phyloP scores from a whole-genome alignment of 2,329 filamentous ascomycete genomes.

The Rutstroemia sydowiana region DNA sequence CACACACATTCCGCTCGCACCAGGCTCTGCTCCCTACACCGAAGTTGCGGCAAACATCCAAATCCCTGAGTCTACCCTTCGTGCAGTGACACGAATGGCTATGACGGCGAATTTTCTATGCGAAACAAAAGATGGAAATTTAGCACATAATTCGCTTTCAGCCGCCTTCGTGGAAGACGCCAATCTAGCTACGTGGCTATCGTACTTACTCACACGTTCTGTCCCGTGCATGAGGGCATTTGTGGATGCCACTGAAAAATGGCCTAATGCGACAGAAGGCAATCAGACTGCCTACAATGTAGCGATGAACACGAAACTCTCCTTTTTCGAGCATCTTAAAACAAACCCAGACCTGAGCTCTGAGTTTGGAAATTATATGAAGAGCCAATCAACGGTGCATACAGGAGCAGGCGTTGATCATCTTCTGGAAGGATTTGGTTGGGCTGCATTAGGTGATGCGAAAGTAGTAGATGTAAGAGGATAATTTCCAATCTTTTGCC shows the following conservation, averaged over 20 bases:
- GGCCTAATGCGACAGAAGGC: conserved; percentile 23
- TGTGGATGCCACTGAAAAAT: conserved; percentile 26
- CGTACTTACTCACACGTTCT: conserved; percentile 27
- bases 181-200: conserved; percentile 27
- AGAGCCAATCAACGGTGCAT: conserved; percentile 25
- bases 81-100: too few relatives aligned
- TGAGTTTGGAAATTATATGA: conserved; percentile 31
- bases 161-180: too few relatives aligned
- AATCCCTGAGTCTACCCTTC: too few relatives aligned
- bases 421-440: conserved; percentile 34
- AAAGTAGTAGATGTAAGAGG: conserved; percentile 30
- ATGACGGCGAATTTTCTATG: too few relatives aligned
- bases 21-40: too few relatives aligned
- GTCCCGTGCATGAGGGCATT: conserved; percentile 23
- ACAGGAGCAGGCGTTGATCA: conserved; percentile 30
- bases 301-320: conserved; percentile 27
- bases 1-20: too few relatives aligned
- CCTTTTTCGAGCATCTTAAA: conserved; percentile 24
- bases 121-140: too few relatives aligned
- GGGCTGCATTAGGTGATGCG: conserved; percentile 29
- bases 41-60: too few relatives aligned
- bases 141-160: too few relatives aligned
- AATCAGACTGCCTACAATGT: conserved; percentile 19
- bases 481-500: too few relatives aligned
- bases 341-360: neutral